Base-by-base conservation (phyloP, 75 land plant species). In the Gnetum montanum region DNA sequence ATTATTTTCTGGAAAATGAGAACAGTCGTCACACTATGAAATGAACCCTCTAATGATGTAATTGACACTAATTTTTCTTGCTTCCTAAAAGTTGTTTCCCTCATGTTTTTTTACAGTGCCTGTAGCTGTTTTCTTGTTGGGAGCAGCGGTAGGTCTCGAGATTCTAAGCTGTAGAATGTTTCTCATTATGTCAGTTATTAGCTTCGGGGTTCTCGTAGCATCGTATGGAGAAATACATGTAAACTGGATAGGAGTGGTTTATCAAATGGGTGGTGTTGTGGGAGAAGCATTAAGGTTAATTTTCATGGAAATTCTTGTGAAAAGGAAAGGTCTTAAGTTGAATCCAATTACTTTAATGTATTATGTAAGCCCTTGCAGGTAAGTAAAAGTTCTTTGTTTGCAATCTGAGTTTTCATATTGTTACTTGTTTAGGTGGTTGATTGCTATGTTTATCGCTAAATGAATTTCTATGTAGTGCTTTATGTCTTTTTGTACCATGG, bases 351-450 rank as follows among this genome's bases (percentile, higher is more conserved):
- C 85, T 29, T 49, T 89, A 57, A 85, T 94, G 96, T 94, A 89
- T 68, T 94, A 94, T 69, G 85, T 94, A 28, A 90, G 96, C 63
- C 98, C 98, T 23, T 89, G 90, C 90, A 94, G 98, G 98, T 73
- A 76, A 26, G 68, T 26, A 16, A 1, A 11, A 38, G 13, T 12
- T 41, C 43, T 41, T 41, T 18, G 16, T 41, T 8, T 12, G 13
- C 43, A 41, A 8, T 41, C 16, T 6, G 16, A 15, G 13, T 41
- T 6, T 18, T 41, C 16, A 0, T 4, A 12, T 38, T 38, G 41
- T 38, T 38, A 12, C 41, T 3, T 2, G 11, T 4, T 25, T 13
- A 57, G 18, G 8, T 57, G 23, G 40, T 37, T 44, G 13, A 23
- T 30, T 43, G 52, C 4, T 31, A 19, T 60, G 29, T 51, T 33